Percentiles rank a stretch among this genome's conserved stretches.
Conservation (phyloP, 1,139 yeast genomes). For the Tardiomyces depauwii region DNA sequence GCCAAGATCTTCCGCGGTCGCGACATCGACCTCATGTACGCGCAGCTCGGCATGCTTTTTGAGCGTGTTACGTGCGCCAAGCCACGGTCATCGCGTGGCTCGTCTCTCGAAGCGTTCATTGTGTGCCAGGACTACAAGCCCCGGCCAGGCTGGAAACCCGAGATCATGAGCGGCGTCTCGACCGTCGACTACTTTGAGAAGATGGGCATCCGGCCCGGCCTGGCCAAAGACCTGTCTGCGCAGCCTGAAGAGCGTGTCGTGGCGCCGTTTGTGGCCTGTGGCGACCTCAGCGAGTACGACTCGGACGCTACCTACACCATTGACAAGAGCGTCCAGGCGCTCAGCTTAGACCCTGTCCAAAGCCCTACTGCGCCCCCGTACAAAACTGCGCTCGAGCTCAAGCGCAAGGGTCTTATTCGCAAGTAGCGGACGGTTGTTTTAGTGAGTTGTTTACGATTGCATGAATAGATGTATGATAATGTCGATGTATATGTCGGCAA, state of each 20-base stretch:
- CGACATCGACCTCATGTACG: constrained; percentile 83
- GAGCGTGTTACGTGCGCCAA: constrained; percentile 88
- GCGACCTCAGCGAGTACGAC: constrained; percentile 76
- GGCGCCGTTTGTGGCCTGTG: constrained; percentile 90
- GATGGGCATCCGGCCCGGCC: constrained; percentile 29
- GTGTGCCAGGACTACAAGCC: constrained; percentile 87
- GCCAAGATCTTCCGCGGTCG: constrained; percentile 95
- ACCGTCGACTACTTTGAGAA: constrained; percentile 76
- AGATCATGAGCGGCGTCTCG: constrained; percentile 37
- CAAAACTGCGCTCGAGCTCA: constrained; percentile 79
- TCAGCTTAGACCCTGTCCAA: constrained; percentile 79
- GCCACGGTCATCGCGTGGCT: constrained; percentile 89
- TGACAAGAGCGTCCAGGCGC: constrained; percentile 28
- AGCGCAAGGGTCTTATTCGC: constrained; percentile 32
- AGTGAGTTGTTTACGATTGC: too few relatives aligned
- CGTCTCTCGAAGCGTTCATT: constrained; percentile 85
- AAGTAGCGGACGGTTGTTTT: background rate
- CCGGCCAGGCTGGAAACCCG: constrained; percentile 73
- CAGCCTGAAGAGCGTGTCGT: constrained; percentile 53
- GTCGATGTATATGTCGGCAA: too few relatives aligned
- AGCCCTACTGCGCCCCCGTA: constrained; percentile 96
- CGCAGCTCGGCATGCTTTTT: constrained; percentile 76
- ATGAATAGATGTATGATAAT: too few relatives aligned
- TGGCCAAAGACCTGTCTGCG: constrained; percentile 1
- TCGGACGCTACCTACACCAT: constrained; percentile 89